phyloP scores from a whole-genome alignment of 139 green algal species.

The Tetratostichococcus sp. region DNA sequence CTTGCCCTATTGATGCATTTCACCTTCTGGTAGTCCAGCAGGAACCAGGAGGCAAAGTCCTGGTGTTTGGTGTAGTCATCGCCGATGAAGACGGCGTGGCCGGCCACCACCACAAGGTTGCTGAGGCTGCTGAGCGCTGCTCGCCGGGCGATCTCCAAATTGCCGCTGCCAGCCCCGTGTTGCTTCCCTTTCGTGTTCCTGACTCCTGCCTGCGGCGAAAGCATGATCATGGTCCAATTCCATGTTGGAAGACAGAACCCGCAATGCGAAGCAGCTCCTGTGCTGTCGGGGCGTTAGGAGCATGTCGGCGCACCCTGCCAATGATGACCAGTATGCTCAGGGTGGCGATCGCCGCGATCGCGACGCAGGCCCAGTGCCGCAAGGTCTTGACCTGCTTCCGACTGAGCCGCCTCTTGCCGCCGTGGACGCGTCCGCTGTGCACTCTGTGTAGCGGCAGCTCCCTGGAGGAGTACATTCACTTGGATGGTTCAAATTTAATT shows the following conservation, averaged over 20 bases:
- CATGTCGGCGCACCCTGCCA: too few relatives aligned
- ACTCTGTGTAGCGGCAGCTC: neutral
- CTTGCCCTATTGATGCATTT: neutral
- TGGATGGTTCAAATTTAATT: too few relatives aligned
- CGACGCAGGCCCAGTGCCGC: neutral
- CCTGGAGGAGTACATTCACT: neutral
- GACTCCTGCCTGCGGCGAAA: too few relatives aligned
- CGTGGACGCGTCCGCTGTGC: neutral
- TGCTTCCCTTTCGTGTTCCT: too few relatives aligned
- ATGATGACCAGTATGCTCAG: too few relatives aligned
- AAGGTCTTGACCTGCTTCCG: neutral
- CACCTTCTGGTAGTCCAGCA: slow-evolving; percentile 77
- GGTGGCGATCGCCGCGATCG: too few relatives aligned
- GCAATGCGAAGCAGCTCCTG: too few relatives aligned
- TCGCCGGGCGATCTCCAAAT: neutral
- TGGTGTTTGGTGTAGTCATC: slow-evolving; percentile 44
- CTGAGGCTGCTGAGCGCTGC: slow-evolving; percentile 8
- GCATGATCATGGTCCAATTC: too few relatives aligned
- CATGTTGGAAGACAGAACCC: too few relatives aligned
- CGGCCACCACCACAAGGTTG: slow-evolving; percentile 68
- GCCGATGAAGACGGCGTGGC: slow-evolving; percentile 76
- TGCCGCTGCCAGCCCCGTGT: too few relatives aligned
- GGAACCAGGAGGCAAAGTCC: slow-evolving; percentile 56
- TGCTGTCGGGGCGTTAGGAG: too few relatives aligned
- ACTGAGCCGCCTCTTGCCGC: too few relatives aligned